Percentiles rank a stretch among this genome's conserved stretches.
phyloP scores from a whole-genome alignment of 371 early-diverging fungal genomes.

The Mortierella polycephala region DNA sequence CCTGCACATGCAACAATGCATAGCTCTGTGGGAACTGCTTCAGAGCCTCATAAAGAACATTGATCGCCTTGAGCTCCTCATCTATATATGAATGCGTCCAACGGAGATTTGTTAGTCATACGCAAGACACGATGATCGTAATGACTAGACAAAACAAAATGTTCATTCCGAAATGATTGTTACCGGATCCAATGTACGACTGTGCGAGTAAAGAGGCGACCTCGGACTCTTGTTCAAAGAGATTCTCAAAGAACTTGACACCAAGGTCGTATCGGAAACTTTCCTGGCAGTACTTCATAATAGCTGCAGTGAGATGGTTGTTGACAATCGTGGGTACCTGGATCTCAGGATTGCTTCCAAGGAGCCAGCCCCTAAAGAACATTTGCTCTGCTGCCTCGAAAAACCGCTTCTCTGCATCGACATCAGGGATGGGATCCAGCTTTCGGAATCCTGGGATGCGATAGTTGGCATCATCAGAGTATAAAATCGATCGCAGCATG shows the following conservation, averaged over 20 bases:
- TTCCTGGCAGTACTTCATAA: slow-evolving; percentile 89
- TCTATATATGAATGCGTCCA: slow-evolving; percentile 55
- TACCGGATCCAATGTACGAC: slow-evolving; percentile 73
- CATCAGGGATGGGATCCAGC: slow-evolving; percentile 82
- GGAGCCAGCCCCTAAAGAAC: slow-evolving; percentile 90
- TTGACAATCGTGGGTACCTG: slow-evolving; percentile 89
- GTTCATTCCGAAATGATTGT: not conserved
- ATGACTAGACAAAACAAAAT: not conserved
- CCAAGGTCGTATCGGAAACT: slow-evolving; percentile 83
- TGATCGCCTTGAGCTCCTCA: slow-evolving; percentile 91
- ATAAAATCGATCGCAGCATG: slow-evolving; percentile 88
- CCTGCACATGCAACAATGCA: slow-evolving; percentile 86
- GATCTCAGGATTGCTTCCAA: slow-evolving; percentile 94
- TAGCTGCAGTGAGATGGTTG: slow-evolving; percentile 86
- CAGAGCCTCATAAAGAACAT: slow-evolving; percentile 82
- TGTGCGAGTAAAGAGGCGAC: slow-evolving; percentile 88
- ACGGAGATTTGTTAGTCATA: slow-evolving; percentile 1
- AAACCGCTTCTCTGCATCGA: slow-evolving; percentile 79
- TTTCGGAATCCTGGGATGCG: slow-evolving; percentile 89
- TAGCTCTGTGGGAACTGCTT: slow-evolving; percentile 84
- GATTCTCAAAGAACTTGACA: slow-evolving; percentile 80
- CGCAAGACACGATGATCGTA: not conserved
- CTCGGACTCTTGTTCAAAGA: slow-evolving; percentile 87
- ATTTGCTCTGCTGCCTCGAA: slow-evolving; percentile 85
- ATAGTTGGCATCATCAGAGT: slow-evolving; percentile 88